Base-by-base conservation (phyloP, 768 basidiomycete genomes). In the Leccinum arenicola region DNA sequence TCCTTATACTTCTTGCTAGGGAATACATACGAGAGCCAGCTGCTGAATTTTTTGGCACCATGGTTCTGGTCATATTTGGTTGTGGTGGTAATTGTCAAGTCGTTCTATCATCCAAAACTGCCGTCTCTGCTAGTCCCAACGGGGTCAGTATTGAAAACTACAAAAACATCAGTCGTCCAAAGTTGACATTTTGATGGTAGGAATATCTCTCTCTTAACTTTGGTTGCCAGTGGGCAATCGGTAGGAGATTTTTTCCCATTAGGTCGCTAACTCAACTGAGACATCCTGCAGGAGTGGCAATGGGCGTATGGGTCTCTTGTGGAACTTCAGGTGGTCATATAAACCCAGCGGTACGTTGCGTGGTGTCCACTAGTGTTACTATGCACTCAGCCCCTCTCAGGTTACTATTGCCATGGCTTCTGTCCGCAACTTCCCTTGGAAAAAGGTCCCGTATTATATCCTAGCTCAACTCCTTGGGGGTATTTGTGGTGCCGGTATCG, bases 261-360 rank as follows among this genome's bases (percentile, higher is more conserved):
- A 4, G 8, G 1, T 21, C 9, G 17, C 36, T 3, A 17, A 43
- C 12, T 14, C 29, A 36, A 45, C 53, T 59, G 43, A 65, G 12
- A 43, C 38, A 12, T 55, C 8, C 5, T 23, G 53, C 51, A 79
- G 78, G 87, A 27, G 76, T 82, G 4, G 82, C 84, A 9, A 74
- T 89, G 70, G 89, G 86, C 35, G 87, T 86, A 12, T 90, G 86
- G 86, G 78, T 84, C 3, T 80, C 80, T 21, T 80, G 80, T 52
- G 84, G 85, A 50, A 80, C 88, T 58, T 89, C 89, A 52, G 88
- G 87, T 7, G 89, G 87, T 29, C 89, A 91, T 65, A 81, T 89
- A 61, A 90, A 90, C 66, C 88, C 88, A 35, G 85, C 86, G 33
- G 87, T 85, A 70, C 17, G 78, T 73, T 31, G 6, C 17, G 7